Evolutionary conservation across 352 stramenopile species (phyloP), one percentile per base, ranked within the genome.

Genomic region (Phytophthora vignae): DNA sequence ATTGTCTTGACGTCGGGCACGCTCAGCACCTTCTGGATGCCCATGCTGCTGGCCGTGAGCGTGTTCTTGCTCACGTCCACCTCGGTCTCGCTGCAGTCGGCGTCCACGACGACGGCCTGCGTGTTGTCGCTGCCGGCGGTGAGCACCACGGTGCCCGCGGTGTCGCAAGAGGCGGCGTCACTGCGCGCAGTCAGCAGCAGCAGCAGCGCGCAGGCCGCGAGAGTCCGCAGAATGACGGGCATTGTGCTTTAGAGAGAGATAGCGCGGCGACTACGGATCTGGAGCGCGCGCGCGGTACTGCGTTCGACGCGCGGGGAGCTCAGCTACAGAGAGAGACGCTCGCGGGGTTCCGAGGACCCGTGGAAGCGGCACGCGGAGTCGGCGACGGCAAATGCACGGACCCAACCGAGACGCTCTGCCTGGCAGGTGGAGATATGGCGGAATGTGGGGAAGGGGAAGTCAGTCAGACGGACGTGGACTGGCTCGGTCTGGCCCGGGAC

Each of bases 21-120:
- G 60, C 82, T 90, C 21, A 77, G 55, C 11, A 93, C 76, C 49
- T 74, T 55, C 65, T 88, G 17, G 68, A 93, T 91, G 55, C 73
- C 73, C 60, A 81, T 54, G 1, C 64, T 77, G 31, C 60, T 77
- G 50, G 78, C 85, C 15, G 60, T 68, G 29, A 93, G 73, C 55
- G 56, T 61, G 53, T 79, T 73, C 21, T 76, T 68, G 60, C 58
- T 68, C 40, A 90, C 74, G 8, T 55, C 52, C 31, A 92, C 48
- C 14, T 60, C 53, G 2, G 74, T 81, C 15, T 71, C 54, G 17
- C 69, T 62, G 60, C 84, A 92, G 27, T 67, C 40, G 12, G 72
- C 60, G 40, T 67, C 74, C 25, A 82, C 71, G 27, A 91, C 77
- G 54, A 85, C 33, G 10, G 71, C 83, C 60, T 76, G 11, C 17